phyloP scores from a whole-genome alignment of 2,329 filamentous ascomycete species.

The Colletotrichum liaoningense region DNA sequence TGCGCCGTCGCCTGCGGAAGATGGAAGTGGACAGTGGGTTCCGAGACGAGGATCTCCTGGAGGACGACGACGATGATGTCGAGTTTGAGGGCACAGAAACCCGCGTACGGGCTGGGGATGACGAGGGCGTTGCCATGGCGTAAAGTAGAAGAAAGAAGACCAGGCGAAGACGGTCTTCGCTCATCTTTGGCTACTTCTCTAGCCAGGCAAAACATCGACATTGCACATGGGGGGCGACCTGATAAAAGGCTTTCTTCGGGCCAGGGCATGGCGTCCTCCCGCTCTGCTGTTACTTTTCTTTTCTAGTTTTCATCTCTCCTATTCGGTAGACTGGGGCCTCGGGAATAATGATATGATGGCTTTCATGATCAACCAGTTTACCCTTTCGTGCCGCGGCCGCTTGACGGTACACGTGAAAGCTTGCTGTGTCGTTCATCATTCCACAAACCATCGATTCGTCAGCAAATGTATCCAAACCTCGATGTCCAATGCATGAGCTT shows the following conservation, averaged over 20 bases:
- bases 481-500: neutral
- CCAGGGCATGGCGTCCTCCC: neutral
- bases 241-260: neutral
- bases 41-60: constrained; percentile 72
- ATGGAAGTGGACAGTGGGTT: constrained; percentile 84
- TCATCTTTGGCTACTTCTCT: neutral
- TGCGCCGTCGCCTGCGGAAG: constrained; percentile 79
- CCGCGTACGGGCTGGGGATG: constrained; percentile 40
- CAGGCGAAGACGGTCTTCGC: neutral
- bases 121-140: constrained; percentile 25
- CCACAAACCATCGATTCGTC: no score
- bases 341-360: constrained; percentile 31
- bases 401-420: neutral
- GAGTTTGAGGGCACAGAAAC: constrained; percentile 52
- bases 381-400: neutral
- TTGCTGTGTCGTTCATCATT: no score
- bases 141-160: neutral
- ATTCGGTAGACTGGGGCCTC: constrained; percentile 17
- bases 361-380: constrained; percentile 11
- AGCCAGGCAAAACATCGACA: neutral
- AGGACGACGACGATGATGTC: constrained; percentile 67
- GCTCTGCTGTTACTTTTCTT: neutral
- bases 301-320: neutral
- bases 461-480: neutral
- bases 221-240: neutral